Conservation (phyloP, 208 protist species). For the Trypanosoma cruzi region DNA sequence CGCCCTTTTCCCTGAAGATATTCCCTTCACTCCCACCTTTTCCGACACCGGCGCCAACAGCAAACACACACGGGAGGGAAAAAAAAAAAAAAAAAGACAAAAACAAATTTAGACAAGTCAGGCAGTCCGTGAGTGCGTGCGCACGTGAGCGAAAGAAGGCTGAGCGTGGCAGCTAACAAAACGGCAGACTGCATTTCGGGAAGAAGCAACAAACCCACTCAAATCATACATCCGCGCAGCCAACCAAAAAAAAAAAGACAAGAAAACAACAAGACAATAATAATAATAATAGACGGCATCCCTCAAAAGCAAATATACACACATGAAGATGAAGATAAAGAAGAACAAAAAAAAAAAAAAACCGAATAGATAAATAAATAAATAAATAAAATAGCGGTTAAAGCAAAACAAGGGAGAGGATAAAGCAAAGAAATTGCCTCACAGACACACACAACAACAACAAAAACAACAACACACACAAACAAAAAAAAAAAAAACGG, state of each 20-base stretch:
- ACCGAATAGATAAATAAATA: slow-evolving; percentile 11
- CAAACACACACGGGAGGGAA: no score
- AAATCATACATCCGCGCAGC: no score
- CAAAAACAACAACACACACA: slow-evolving; percentile 7
- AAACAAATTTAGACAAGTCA: not conserved
- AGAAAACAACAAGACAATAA: not conserved
- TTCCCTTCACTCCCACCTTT: not conserved
- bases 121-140: no score
- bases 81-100: slow-evolving; percentile 9
- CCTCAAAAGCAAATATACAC: not conserved
- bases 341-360: not conserved
- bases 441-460: not conserved
- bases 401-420: not conserved
- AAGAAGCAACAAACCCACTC: no score
- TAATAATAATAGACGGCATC: slow-evolving; percentile 18
- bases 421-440: no score
- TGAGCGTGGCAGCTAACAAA: no score
- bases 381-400: slow-evolving; percentile 13
- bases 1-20: not conserved
- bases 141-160: no score
- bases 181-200: no score
- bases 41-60: no score
- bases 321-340: not conserved
- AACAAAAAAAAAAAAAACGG: slow-evolving; percentile 1
- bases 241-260: not conserved